phyloP scores from a whole-genome alignment of 2,329 filamentous ascomycete genomes.

The Cladosporium oxysporum region DNA sequence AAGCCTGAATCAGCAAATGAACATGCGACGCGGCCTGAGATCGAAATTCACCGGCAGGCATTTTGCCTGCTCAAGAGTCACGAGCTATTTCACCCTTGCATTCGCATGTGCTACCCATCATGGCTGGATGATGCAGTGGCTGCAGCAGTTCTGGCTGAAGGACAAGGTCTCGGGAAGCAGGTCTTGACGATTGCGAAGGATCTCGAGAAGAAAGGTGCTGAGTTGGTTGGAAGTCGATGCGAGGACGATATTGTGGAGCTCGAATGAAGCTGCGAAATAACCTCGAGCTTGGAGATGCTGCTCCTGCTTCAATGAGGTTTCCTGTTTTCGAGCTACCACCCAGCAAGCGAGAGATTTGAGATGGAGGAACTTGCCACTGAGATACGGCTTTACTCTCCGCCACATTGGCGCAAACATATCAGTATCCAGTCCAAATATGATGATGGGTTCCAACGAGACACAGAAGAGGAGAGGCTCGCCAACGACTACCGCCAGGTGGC shows the following conservation, averaged over 20 bases:
- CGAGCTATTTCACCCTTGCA: neutral
- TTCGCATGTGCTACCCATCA: neutral
- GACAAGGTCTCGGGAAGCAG: neutral
- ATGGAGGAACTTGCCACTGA: neutral
- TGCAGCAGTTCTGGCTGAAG: neutral
- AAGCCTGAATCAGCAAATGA: neutral
- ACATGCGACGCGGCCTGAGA: neutral
- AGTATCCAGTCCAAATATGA: neutral
- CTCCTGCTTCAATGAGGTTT: neutral
- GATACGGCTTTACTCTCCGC: neutral
- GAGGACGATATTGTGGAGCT: neutral
- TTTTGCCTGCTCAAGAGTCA: neutral
- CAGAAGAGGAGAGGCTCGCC: constrained; percentile 92
- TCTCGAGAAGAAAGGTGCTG: constrained; percentile 7
- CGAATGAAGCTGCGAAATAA: neutral
- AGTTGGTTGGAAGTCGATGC: constrained; percentile 17
- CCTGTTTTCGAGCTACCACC: neutral
- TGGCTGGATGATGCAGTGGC: neutral
- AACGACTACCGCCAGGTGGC: constrained; percentile 96
- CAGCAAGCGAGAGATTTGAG: neutral
- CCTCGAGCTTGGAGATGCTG: neutral
- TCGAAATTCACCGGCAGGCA: constrained; percentile 7
- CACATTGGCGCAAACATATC: neutral
- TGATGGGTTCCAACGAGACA: constrained; percentile 55
- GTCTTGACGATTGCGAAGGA: constrained; percentile 18